Base-by-base conservation (phyloP, 2,329 filamentous ascomycete genomes). In the Hymenoscyphus fructigenus region DNA sequence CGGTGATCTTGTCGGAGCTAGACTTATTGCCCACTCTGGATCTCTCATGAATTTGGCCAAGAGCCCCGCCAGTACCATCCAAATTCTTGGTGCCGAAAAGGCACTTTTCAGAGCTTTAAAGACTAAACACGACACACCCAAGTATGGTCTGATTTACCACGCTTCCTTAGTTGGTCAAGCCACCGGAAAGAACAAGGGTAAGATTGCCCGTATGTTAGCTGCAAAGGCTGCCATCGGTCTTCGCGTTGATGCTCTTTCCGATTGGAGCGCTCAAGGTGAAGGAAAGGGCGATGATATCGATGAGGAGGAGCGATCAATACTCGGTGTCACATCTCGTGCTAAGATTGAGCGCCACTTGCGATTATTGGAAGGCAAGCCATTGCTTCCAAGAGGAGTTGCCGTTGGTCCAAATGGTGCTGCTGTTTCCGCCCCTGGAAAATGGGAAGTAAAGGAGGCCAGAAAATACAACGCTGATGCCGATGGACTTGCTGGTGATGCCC, bases 121-220 rank as follows among this genome's bases (percentile, higher is more conserved):
- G 87, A 99, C 95, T 59, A 98, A 99, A 85, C 94, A 98, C 79
- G 93, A 97, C 76, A 99, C 95, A 47, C 95, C 95, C 76, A 99
- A 98, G 81, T 99, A 98, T 75, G 95, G 95, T 85, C 85, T 96
- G 70, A 92, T 96, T 77, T 96, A 95, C 81, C 91, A 96, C 79
- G 91, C 91, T 59, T 95, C 92, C 32, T 86, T 99, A 57, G 96
- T 99, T 70, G 96, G 95, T 56, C 95, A 99, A 82, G 95, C 95
- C 34, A 96, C 92, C 23, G 95, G 95, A 75, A 94, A 92, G 83
- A 98, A 98, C 84, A 99, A 99, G 89, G 95, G 95, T 74, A 99
- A 99, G 85, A 97, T 99, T 76, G 95, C 95, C 53, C 92, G 95
- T 85, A 93, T 97, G 84, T 86, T 99, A 67, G 91, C 95, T 59